Evolutionary conservation across 352 stramenopile genomes (phyloP).

Genomic region (Pythium plurisporium): DNA sequence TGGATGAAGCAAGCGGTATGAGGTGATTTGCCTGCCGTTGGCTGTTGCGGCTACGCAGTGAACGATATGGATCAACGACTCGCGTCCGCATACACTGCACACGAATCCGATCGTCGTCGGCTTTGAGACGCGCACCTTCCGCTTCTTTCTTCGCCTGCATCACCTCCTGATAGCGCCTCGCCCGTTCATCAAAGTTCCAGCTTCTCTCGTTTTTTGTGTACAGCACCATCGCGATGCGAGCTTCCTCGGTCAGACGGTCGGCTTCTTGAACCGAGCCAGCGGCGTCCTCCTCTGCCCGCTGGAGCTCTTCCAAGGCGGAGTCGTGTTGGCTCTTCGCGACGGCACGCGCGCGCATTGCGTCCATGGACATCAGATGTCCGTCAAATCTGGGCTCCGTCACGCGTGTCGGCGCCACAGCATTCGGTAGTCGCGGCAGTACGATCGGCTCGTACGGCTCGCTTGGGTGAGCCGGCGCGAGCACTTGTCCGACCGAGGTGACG

Average conservation of each 20-base stretch:
- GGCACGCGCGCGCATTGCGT: conserved; percentile 35
- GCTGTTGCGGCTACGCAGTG: neutral
- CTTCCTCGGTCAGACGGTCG: conserved; percentile 50
- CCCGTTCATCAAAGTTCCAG: conserved; percentile 63
- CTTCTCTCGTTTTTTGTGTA: conserved; percentile 53
- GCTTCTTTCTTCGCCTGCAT: conserved; percentile 50
- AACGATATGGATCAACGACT: conserved; percentile 40
- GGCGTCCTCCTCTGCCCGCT: conserved; percentile 27
- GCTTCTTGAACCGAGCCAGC: conserved; percentile 32
- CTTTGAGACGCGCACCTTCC: conserved; percentile 34
- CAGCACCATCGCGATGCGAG: conserved; percentile 50
- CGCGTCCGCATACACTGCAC: conserved; percentile 28
- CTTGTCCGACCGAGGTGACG: neutral
- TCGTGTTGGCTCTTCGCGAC: conserved; percentile 27
- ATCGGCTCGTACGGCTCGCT: conserved; percentile 11
- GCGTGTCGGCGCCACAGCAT: neutral
- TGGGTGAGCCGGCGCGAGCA: neutral
- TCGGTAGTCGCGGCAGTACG: conserved; percentile 11
- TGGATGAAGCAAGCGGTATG: neutral
- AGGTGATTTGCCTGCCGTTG: neutral
- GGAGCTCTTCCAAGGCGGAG: conserved; percentile 26
- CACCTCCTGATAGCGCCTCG: conserved; percentile 44
- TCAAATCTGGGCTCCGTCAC: conserved; percentile 15
- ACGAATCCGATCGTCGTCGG: conserved; percentile 32
- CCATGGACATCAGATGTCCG: conserved; percentile 29